Base-by-base conservation (phyloP, 371 early-diverging fungal genomes). In the Gilbertella persicaria region DNA sequence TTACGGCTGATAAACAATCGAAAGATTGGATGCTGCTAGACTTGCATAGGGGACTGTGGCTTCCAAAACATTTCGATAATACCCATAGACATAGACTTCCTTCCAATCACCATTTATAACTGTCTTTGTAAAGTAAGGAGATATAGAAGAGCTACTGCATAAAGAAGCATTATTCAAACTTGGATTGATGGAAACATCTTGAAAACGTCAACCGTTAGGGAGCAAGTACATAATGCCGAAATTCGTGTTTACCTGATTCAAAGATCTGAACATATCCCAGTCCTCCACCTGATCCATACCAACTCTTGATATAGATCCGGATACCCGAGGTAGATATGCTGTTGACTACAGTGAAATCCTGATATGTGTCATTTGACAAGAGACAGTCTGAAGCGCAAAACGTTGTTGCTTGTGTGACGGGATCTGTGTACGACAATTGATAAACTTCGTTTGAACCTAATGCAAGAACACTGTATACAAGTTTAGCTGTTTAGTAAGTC, bases 271-370 rank as follows among this genome's bases (percentile, higher is more conserved):
- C 62, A 35, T 72, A 70, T 24, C 73, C 72, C 17, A 88, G 69
- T 5, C 89, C 88, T 42, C 85, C 88, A 29, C 87, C 85, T 14
- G 47, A 46, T 5, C 89, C 89, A 40, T 84, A 85, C 83, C 79
- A 88, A n/a, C 75, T 75, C 14, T 68, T 60, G 45, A 88, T 70
- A 52, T 80, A 69, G 37, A 88, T 63, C 42, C 73, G 70, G 9
- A 82, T 53, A 7, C 79, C 87, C 17, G 64, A 66, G 40, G 75
- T 39, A 3, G 55, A 19, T 7, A 40, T 52, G 10, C 68, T 66
- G 17, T 51, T 42, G 14, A 74, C 53, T 30, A 87, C 66, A 4
- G 64, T 68, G 50, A 79, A 87, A 41, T 85, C 87, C 21, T 65
- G 66, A 42, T 45, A 65, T 1, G 53, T 52, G 7, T 41, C 41